A percentile compares a stretch with the other conserved stretches of the same genome.
These are phyloP conservation scores for Trichomonas vaginalis DNA, from an alignment of 208 protist genomes.

Conservation along the genomic window DNA sequence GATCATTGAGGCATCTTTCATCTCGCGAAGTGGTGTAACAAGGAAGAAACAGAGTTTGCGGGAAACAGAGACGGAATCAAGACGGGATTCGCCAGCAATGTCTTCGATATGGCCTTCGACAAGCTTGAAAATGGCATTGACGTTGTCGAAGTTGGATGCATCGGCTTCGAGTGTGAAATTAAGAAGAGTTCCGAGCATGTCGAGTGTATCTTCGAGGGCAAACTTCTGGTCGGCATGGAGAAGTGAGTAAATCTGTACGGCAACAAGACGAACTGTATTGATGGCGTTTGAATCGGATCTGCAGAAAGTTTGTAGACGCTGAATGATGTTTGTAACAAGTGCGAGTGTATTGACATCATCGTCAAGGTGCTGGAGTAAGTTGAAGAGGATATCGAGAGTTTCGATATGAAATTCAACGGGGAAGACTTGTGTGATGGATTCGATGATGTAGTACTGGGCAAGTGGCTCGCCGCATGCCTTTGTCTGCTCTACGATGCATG, in stretches of 20 bases:
- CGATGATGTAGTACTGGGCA: constrained; percentile 51
- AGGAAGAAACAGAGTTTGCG: not conserved
- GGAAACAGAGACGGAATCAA: not conserved
- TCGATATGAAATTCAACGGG: constrained; percentile 6
- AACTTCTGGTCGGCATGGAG: not conserved
- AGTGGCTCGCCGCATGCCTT: constrained; percentile 76
- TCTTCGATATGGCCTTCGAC: not conserved
- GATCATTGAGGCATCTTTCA: constrained; percentile 4
- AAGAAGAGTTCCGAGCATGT: not conserved
- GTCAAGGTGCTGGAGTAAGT: not conserved
- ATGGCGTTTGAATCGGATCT: not conserved
- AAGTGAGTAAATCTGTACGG: not conserved
- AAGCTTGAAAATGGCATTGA: not conserved
- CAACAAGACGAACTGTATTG: not conserved
- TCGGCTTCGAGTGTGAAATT: constrained; percentile 7
- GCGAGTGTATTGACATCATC: not conserved
- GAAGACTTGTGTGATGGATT: constrained; percentile 17
- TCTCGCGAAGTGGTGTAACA: not conserved
- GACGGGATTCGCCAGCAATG: not conserved
- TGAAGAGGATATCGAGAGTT: not conserved
- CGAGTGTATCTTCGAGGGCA: not conserved
- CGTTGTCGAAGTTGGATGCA: not conserved
- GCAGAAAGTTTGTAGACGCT: not conserved
- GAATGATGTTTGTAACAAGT: not conserved
- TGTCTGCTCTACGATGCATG: constrained; percentile 46